Conservation (phyloP, 441 rosid species). For the Aleurites moluccanus region DNA sequence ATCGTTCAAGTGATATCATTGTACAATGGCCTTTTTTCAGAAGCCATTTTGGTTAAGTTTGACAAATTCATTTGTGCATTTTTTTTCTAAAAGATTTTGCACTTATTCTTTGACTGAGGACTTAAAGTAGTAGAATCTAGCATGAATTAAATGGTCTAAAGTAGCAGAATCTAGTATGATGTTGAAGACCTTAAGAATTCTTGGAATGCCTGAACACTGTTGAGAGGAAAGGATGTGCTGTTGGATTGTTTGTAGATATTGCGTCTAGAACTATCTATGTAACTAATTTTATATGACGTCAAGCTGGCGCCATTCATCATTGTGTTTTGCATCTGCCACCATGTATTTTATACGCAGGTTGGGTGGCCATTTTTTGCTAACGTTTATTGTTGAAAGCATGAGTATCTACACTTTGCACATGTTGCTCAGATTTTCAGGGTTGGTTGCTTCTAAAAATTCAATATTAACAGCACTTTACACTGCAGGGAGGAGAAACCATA, state of each 20-base stretch:
- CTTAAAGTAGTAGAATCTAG: too few species aligned
- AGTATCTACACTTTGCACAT: not conserved
- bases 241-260: not conserved
- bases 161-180: too few species aligned
- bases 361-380: not conserved
- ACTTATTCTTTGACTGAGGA: too few species aligned
- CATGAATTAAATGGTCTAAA: too few species aligned
- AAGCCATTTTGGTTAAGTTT: too few species aligned
- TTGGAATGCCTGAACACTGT: slow-evolving; percentile 2
- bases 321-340: not conserved
- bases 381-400: not conserved
- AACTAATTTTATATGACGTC: not conserved
- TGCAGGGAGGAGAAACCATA: slow-evolving; percentile 25
- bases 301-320: not conserved
- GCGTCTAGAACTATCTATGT: not conserved
- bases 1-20: too few species aligned
- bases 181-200: not conserved
- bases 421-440: not conserved
- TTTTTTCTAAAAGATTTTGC: too few species aligned
- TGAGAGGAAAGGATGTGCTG: not conserved
- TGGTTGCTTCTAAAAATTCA: slow-evolving; percentile 11
- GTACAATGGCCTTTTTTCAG: too few species aligned
- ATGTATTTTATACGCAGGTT: not conserved
- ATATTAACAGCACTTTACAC: slow-evolving; percentile 9
- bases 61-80: too few species aligned